Evolutionary conservation across 805 yeast genomes (phyloP).

Genomic region (Ogataea ganodermae): DNA sequence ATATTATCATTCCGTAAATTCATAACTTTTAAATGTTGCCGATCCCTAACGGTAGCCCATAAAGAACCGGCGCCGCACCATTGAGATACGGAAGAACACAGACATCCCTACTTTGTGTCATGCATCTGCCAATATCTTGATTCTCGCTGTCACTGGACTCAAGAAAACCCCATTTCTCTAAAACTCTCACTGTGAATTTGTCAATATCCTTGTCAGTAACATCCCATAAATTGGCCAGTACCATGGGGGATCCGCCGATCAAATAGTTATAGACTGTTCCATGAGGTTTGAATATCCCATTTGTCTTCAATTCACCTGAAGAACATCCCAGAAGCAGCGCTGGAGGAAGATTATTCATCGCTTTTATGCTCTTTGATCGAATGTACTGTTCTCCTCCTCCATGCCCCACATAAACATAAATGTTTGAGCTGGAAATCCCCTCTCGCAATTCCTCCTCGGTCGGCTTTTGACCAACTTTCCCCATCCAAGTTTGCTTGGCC

Average conservation of each 20-base stretch:
- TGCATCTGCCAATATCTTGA: slow-evolving; percentile 53
- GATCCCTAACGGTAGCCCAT: slow-evolving; percentile 72
- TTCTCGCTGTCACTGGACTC: slow-evolving; percentile 7
- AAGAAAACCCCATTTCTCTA: slow-evolving; percentile 67
- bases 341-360: slow-evolving; percentile 51
- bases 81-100: slow-evolving; percentile 77
- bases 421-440: slow-evolving; percentile 43
- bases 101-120: slow-evolving; percentile 58
- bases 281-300: slow-evolving; percentile 65
- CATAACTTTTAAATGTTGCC: slow-evolving; percentile 4
- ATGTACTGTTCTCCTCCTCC: slow-evolving; percentile 94
- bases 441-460: slow-evolving; percentile 51
- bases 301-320: slow-evolving; percentile 64
- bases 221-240: slow-evolving; percentile 90
- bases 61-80: slow-evolving; percentile 91
- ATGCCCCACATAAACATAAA: slow-evolving; percentile 86
- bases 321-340: slow-evolving; percentile 84
- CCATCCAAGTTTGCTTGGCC: slow-evolving; percentile 47
- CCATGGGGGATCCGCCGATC: slow-evolving; percentile 78
- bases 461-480: slow-evolving; percentile 59
- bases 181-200: slow-evolving; percentile 60
- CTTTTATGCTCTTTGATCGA: slow-evolving; percentile 53
- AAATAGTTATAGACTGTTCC: slow-evolving; percentile 81
- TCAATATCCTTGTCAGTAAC: slow-evolving; percentile 97
- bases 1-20: not conserved